Percentiles rank a stretch among this genome's conserved stretches.
phyloP scores from a whole-genome alignment of 2,329 filamentous ascomycete genomes.

The Sclerotinia spermophila region DNA sequence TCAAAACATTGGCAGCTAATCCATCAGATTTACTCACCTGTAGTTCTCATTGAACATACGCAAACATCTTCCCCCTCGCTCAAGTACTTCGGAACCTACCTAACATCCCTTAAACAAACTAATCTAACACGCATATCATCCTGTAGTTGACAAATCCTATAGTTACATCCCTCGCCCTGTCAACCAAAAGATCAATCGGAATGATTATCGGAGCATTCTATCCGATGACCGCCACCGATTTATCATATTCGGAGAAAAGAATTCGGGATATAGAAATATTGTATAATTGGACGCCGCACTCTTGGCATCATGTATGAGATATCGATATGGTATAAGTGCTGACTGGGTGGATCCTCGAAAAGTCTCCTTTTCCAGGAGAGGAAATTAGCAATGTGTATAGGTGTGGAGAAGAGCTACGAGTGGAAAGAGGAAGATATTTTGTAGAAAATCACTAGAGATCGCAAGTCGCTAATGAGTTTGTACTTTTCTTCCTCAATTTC shows the following conservation, averaged over 20 bases:
- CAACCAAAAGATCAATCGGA: not conserved
- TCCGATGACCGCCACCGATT: not conserved
- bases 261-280: not conserved
- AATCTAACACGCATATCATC: not conserved
- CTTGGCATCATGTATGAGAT: constrained; percentile 4
- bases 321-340: not conserved
- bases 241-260: not conserved
- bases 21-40: no score
- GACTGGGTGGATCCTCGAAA: not conserved
- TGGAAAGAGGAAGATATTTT: not conserved
- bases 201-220: not conserved
- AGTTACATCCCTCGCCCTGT: not conserved
- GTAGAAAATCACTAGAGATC: not conserved
- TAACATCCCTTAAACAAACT: not conserved
- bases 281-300: not conserved
- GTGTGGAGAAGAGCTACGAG: not conserved
- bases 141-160: not conserved
- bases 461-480: not conserved
- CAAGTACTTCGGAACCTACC: not conserved
- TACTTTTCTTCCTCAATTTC: no score
- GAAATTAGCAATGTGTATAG: not conserved
- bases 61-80: not conserved
- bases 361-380: not conserved
- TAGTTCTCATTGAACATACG: not conserved
- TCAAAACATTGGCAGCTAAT: not conserved